phyloP scores from a whole-genome alignment of 2,329 filamentous ascomycete species.

The Ilyonectria mors-panacis region DNA sequence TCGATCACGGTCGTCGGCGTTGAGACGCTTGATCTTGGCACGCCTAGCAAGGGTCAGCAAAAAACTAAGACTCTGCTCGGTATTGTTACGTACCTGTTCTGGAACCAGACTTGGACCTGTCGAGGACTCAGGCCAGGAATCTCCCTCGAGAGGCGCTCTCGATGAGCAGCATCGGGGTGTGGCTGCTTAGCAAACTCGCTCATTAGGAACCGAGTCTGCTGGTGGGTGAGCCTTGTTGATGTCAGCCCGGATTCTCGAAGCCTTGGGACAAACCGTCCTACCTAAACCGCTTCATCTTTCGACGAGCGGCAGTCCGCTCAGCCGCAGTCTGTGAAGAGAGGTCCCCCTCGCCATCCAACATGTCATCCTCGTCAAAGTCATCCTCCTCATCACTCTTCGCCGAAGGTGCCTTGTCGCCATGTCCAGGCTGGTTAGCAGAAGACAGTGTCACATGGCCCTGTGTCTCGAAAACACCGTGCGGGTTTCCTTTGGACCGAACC shows the following conservation, averaged over 20 bases:
- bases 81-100: conserved; percentile 81
- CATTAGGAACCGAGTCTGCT: conserved; percentile 97
- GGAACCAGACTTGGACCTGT: conserved; percentile 98
- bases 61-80: not conserved
- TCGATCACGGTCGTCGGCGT: conserved; percentile 77
- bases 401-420: conserved; percentile 54
- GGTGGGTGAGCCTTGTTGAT: conserved; percentile 83
- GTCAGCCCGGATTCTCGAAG: conserved; percentile 52
- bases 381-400: conserved; percentile 68
- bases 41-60: conserved; percentile 61
- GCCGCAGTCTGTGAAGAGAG: conserved; percentile 66
- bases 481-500: conserved; percentile 21
- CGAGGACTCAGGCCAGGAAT: conserved; percentile 93
- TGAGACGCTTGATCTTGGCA: conserved; percentile 80
- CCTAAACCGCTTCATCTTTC: conserved; percentile 87
- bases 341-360: conserved; percentile 60
- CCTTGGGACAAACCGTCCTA: conserved; percentile 54
- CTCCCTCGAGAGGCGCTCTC: conserved; percentile 88
- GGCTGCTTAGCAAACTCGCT: conserved; percentile 96
- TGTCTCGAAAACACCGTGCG: conserved; percentile 3
- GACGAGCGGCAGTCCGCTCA: conserved; percentile 69
- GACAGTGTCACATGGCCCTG: conserved; percentile 45
- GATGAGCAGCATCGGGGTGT: conserved; percentile 91
- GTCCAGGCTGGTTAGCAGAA: conserved; percentile 52
- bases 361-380: conserved; percentile 68